Conservation (phyloP, 2,329 filamentous ascomycete species). For the Pyrenochaeta sp. region DNA sequence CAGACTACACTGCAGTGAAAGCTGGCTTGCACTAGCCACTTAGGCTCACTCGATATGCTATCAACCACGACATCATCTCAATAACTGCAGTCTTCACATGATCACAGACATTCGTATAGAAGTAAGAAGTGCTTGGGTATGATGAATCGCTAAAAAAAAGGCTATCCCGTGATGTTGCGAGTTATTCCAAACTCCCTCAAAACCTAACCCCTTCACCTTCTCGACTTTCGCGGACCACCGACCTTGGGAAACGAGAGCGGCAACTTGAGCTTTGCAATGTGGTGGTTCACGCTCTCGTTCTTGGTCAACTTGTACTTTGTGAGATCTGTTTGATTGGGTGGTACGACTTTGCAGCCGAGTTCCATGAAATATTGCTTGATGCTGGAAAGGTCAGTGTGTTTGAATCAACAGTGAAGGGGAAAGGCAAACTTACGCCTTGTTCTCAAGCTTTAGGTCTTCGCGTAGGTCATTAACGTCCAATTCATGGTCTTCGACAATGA, state of each 20-base stretch:
- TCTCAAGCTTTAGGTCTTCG: constrained; percentile 75
- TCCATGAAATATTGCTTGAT: constrained; percentile 76
- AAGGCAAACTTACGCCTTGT: constrained; percentile 60
- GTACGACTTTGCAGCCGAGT: constrained; percentile 71
- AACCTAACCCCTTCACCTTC: constrained; percentile 12
- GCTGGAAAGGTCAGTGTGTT: constrained; percentile 31
- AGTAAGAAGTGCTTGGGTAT: too few relatives aligned
- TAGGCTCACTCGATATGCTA: too few relatives aligned
- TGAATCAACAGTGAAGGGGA: too few relatives aligned
- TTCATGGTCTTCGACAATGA: constrained; percentile 76
- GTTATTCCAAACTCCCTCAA: not conserved
- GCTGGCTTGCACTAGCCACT: too few relatives aligned
- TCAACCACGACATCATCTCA: too few relatives aligned
- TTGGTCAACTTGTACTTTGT: constrained; percentile 66
- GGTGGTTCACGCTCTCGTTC: constrained; percentile 66
- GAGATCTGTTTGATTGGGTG: constrained; percentile 56
- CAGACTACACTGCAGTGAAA: too few relatives aligned
- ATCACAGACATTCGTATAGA: too few relatives aligned
- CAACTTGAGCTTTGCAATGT: constrained; percentile 74
- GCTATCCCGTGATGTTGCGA: not conserved
- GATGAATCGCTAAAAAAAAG: too few relatives aligned
- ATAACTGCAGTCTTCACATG: too few relatives aligned
- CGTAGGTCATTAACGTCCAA: constrained; percentile 74
- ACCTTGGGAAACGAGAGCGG: constrained; percentile 83
- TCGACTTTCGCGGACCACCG: constrained; percentile 27